Base-by-base conservation (phyloP, 2,329 filamentous ascomycete genomes). In the Neobulgaria alba region DNA sequence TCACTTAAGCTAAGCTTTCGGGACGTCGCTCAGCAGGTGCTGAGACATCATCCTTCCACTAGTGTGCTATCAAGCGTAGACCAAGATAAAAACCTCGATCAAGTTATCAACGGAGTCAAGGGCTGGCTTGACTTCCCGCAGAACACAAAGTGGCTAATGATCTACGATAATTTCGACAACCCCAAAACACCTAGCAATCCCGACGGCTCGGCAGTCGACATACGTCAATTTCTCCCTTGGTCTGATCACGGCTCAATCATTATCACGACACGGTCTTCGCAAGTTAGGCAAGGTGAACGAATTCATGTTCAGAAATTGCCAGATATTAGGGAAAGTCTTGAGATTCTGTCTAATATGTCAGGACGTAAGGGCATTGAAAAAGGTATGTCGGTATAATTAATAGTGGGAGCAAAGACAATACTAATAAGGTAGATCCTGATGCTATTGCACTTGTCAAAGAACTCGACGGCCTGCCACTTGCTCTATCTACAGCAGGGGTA, bases 1-100 rank as follows among this genome's bases (percentile, higher is more conserved):
- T 59, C 59, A 4, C 40, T 69, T 2, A 55, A 60, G 42, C 55
- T 59, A 31, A 65, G 63, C 48, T 64, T 61, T 48, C 32, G 38
- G 2, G 39, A 46, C 26, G 47, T 54, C 4, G 60, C 60, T 14
- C 38, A 45, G 34, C 52, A 51, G 42, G 58, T 67, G 29, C 35
- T 53, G 3, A 45, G 38, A 9, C 9, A 61, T 33, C 36, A 61
- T 38, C 51, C 57, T 12, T 49, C 43, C 5, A 36, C 50, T 15
- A 46, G 18, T 20, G 39, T 53, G 12, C 33, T 63, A n/a, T 36
- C 43, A 19, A 53, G 32, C 14, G 39, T 57, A 5, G 45, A 56
- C 2, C 32, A 42, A 30, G 49, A 55, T 20, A 26, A 26, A 26
- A 41, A 61, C 34, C 41, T 55, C 1, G 50, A 62, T 23, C 34